These are phyloP conservation scores for Chimonanthus salicifolius DNA, from an alignment of 164 flowering plant genomes.

Conservation along the genomic window DNA sequence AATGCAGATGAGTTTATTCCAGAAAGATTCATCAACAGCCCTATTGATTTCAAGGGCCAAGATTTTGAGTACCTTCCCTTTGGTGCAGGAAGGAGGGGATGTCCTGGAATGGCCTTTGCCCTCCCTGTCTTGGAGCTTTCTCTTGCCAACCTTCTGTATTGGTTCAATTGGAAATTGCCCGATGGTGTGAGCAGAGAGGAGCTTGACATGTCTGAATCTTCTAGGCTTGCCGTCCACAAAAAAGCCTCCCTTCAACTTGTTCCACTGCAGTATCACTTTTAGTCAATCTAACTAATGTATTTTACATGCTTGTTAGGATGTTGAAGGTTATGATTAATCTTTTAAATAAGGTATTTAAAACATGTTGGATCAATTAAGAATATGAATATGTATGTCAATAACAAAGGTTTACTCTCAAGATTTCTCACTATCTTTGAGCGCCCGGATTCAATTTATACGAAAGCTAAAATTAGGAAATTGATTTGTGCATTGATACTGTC, in stretches of 20 bases:
- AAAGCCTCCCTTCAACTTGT: not conserved
- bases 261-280: not conserved
- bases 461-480: too few species aligned
- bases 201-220: not conserved
- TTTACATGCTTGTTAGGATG: too few species aligned
- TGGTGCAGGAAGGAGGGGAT: slow-evolving; percentile 8
- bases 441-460: too few species aligned
- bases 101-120: slow-evolving; percentile 2
- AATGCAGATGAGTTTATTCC: slow-evolving; percentile 4
- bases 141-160: slow-evolving; percentile 4
- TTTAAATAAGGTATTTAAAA: too few species aligned
- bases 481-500: too few species aligned
- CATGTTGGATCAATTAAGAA: too few species aligned
- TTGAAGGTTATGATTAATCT: too few species aligned
- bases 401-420: too few species aligned
- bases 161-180: slow-evolving; percentile 8
- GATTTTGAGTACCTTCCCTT: slow-evolving; percentile 6
- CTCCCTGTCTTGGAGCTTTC: not conserved
- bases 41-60: not conserved
- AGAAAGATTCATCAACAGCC: slow-evolving; percentile 2
- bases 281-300: too few species aligned
- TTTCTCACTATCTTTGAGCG: too few species aligned
- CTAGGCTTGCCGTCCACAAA: not conserved
- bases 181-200: not conserved
- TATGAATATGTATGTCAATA: too few species aligned